phyloP scores from a whole-genome alignment of 768 basidiomycete species.

The Neoboletus subvelutipes region DNA sequence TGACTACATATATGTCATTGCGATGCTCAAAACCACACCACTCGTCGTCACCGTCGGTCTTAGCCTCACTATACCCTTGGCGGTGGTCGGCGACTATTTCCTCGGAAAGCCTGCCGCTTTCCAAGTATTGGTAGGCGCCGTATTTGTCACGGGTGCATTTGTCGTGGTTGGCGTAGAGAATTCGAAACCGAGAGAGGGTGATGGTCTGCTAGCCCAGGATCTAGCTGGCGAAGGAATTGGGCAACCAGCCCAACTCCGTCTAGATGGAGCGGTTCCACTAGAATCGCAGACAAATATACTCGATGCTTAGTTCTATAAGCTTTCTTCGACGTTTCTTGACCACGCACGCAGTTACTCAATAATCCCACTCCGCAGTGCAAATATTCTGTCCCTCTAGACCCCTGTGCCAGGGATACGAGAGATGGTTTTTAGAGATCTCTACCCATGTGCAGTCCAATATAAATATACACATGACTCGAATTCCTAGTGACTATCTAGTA shows the following conservation, averaged over 20 bases:
- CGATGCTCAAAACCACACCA: slow-evolving; percentile 97
- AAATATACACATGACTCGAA: neutral
- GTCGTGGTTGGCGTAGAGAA: slow-evolving; percentile 66
- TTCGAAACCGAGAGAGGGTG: slow-evolving; percentile 40
- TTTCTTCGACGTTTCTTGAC: neutral
- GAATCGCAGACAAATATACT: slow-evolving; percentile 6
- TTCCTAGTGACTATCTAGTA: neutral
- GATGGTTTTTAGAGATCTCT: neutral
- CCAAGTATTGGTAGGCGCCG: slow-evolving; percentile 71
- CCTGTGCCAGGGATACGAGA: neutral
- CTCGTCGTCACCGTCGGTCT: slow-evolving; percentile 91
- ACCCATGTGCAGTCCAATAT: neutral
- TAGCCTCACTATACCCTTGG: slow-evolving; percentile 90
- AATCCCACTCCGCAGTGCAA: neutral
- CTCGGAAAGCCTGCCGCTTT: slow-evolving; percentile 54
- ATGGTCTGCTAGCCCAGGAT: slow-evolving; percentile 3
- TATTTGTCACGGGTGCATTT: slow-evolving; percentile 75
- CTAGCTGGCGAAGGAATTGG: slow-evolving; percentile 1
- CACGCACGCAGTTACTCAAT: neutral
- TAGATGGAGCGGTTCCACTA: slow-evolving; percentile 6
- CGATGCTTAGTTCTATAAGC: neutral
- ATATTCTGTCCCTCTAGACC: neutral
- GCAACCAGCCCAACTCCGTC: slow-evolving; percentile 4
- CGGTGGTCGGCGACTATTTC: slow-evolving; percentile 78
- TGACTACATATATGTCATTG: slow-evolving; percentile 83